phyloP scores from a whole-genome alignment of 1,284 basidiomycete genomes.

The Microbotryum lychnidis-dioicae region DNA sequence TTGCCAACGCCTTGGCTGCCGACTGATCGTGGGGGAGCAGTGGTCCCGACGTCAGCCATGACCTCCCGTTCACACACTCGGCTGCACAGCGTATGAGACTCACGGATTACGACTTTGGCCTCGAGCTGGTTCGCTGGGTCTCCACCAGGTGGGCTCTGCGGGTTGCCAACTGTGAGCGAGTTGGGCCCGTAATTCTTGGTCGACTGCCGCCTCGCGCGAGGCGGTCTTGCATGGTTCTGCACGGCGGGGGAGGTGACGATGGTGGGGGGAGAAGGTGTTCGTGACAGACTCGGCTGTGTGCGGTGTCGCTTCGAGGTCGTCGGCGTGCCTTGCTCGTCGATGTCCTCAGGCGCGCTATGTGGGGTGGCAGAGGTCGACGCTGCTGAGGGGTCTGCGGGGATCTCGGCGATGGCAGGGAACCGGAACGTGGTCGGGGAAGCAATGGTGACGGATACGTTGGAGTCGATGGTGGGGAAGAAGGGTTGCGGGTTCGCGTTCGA shows the following conservation, averaged over 20 bases:
- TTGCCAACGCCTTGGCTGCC: slow-evolving; percentile 93
- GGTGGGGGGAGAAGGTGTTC: no score
- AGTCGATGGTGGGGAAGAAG: background rate
- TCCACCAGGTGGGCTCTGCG: background rate
- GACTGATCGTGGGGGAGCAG: slow-evolving; percentile 42
- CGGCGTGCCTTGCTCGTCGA: background rate
- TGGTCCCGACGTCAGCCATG: background rate
- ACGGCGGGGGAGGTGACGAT: background rate
- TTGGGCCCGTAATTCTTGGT: background rate
- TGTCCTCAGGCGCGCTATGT: background rate
- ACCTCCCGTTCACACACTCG: background rate
- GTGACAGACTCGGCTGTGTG: background rate
- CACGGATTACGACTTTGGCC: slow-evolving; percentile 29
- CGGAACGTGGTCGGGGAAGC: background rate
- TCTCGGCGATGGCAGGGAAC: background rate
- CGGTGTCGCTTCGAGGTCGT: background rate
- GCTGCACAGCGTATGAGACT: background rate
- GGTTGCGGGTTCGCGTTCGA: background rate
- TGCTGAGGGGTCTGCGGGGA: background rate
- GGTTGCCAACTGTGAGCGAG: background rate
- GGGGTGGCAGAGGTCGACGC: background rate
- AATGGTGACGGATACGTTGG: background rate
- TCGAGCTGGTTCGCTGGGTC: slow-evolving; percentile 22
- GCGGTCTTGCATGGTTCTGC: background rate
- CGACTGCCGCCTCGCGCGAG: background rate